These are phyloP conservation scores for Aspergillus affinis DNA, from an alignment of 495 filamentous ascomycete species.

Conservation along the genomic window DNA sequence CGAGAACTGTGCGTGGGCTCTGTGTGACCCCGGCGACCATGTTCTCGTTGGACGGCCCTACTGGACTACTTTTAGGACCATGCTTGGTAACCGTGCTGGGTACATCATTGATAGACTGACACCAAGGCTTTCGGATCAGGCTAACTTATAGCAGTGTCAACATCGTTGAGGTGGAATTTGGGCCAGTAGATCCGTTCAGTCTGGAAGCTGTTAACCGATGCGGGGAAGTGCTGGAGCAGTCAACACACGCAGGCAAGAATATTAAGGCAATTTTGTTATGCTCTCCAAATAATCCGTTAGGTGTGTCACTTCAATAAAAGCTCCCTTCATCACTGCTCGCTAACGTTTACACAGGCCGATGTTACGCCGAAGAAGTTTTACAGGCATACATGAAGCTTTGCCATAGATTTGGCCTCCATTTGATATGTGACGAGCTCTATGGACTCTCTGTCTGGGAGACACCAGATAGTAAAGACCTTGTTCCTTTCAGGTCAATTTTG, in stretches of 20 bases:
- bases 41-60: constrained; percentile 31
- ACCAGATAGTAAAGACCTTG: background rate
- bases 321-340: background rate
- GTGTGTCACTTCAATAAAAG: background rate
- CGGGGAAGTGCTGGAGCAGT: constrained; percentile 18
- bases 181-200: constrained; percentile 40
- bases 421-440: constrained; percentile 55
- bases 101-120: background rate
- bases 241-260: constrained; percentile 12
- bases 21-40: constrained; percentile 30
- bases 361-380: constrained; percentile 41
- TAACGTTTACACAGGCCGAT: constrained; percentile 18
- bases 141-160: constrained; percentile 21
- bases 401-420: constrained; percentile 39
- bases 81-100: constrained; percentile 8
- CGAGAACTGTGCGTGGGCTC: constrained; percentile 28
- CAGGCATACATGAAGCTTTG: constrained; percentile 34
- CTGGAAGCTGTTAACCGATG: constrained; percentile 30
- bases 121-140: background rate
- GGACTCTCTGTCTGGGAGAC: constrained; percentile 42
- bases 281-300: constrained; percentile 52
- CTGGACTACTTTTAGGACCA: constrained; percentile 24
- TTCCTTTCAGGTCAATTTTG: constrained; percentile 39
- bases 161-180: constrained; percentile 37
- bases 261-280: constrained; percentile 49